Conservation (phyloP, 1,139 yeast genomes). For the Trichomonascaceae sp. region DNA sequence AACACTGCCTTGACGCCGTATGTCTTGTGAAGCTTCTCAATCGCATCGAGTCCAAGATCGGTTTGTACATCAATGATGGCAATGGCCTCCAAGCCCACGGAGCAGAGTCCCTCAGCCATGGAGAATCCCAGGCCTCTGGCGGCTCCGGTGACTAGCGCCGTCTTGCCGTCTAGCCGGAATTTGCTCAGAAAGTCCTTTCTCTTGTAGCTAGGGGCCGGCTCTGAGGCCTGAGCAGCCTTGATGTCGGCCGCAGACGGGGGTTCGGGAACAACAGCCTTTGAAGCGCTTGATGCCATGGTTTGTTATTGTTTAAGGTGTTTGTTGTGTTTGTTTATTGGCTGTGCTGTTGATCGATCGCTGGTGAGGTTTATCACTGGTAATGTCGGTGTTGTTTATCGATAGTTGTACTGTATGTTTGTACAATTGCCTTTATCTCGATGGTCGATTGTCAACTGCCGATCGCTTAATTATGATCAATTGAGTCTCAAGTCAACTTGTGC, state of each 20-base stretch:
- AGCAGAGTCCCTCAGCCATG: conserved; percentile 52
- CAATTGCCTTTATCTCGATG: too few species aligned
- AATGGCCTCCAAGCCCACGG: conserved; percentile 60
- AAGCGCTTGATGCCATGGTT: conserved; percentile 14
- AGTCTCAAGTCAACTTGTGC: too few species aligned
- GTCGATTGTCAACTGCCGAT: too few species aligned
- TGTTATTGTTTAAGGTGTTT: conserved; percentile 3
- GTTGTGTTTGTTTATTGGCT: neutral
- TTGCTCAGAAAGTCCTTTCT: conserved; percentile 28
- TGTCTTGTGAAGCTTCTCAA: conserved; percentile 36
- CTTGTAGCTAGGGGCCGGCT: conserved; percentile 23
- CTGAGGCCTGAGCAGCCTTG: conserved; percentile 24
- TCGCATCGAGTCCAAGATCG: conserved; percentile 37
- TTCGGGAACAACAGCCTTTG: conserved; percentile 28
- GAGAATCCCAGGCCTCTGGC: conserved; percentile 58
- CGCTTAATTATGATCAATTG: too few species aligned
- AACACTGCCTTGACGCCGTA: conserved; percentile 52
- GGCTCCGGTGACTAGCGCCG: conserved; percentile 58
- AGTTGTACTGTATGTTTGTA: too few species aligned
- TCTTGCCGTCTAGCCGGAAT: conserved; percentile 55
- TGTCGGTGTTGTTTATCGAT: too few species aligned
- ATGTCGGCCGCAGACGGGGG: conserved; percentile 28
- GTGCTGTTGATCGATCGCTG: neutral
- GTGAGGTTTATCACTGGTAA: neutral
- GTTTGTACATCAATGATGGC: conserved; percentile 32